Evolutionary conservation across 208 protist genomes (phyloP).

Genomic region (Endotrypanum monterogeii): DNA sequence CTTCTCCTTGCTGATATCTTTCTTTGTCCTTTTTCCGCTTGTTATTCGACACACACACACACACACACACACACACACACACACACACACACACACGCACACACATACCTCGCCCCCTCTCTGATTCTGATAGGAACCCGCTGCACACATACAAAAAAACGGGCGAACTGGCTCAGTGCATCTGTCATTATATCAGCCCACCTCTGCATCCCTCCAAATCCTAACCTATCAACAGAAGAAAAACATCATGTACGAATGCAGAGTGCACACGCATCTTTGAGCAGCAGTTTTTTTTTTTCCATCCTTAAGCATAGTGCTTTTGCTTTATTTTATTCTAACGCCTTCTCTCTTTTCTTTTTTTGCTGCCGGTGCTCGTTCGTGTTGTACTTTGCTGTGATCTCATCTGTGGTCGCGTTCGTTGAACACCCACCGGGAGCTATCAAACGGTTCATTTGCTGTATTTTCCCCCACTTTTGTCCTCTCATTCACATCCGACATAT

Average conservation of each 20-base stretch:
- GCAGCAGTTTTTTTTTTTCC: too few species aligned
- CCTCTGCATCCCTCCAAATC: not conserved
- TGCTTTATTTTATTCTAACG: not conserved
- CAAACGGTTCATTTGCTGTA: not conserved
- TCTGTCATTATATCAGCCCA: not conserved
- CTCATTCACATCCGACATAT: not conserved
- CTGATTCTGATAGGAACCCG: too few species aligned
- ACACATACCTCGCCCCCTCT: too few species aligned
- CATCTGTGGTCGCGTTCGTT: not conserved
- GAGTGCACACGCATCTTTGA: not conserved
- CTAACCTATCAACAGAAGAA: not conserved
- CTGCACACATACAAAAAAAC: not conserved
- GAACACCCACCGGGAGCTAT: not conserved
- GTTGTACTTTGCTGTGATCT: not conserved
- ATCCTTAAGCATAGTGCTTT: not conserved
- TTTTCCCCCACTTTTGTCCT: not conserved
- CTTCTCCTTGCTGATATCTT: too few species aligned
- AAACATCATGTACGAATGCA: not conserved
- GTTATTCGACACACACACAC: not conserved
- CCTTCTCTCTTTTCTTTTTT: not conserved
- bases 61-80: not conserved
- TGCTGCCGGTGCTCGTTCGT: not conserved
- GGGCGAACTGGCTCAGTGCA: not conserved
- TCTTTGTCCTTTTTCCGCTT: too few species aligned
- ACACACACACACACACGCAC: constrained; percentile 1